Evolutionary conservation across 225 moss, liverwort and hornwort species (phyloP).

Genomic region (Antitrichia curtipendula): DNA sequence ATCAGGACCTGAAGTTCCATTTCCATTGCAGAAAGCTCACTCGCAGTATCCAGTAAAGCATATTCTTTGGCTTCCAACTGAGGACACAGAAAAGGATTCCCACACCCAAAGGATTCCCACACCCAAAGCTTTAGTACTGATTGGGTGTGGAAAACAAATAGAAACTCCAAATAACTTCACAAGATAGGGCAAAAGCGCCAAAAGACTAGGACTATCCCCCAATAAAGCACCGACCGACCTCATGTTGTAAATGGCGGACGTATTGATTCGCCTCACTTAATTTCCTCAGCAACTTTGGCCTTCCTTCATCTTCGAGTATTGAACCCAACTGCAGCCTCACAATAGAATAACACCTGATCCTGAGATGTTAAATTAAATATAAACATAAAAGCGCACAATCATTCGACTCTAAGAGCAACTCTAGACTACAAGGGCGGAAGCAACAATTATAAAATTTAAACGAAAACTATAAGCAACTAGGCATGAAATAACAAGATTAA

Average conservation of each 20-base stretch:
- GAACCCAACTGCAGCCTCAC: slow-evolving; percentile 33
- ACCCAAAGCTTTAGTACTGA: background rate
- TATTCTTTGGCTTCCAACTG: slow-evolving; percentile 34
- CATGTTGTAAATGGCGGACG: slow-evolving; percentile 29
- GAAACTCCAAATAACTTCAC: background rate
- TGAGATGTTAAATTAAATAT: slow-evolving; percentile 24
- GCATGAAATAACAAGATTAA: background rate
- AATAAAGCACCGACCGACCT: slow-evolving; percentile 4
- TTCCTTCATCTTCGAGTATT: slow-evolving; percentile 23
- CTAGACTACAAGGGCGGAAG: background rate
- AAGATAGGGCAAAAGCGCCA: background rate
- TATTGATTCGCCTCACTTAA: slow-evolving; percentile 48
- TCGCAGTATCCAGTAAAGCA: slow-evolving; percentile 13
- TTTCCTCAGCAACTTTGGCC: slow-evolving; percentile 25
- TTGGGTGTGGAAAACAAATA: background rate
- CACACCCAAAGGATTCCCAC: background rate
- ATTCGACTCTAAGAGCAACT: background rate
- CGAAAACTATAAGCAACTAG: background rate
- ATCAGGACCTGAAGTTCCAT: slow-evolving; percentile 33
- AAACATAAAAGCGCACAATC: background rate
- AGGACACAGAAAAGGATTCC: background rate
- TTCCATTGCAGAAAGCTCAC: slow-evolving; percentile 34
- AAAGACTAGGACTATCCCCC: background rate
- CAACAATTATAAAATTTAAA: background rate
- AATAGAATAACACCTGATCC: slow-evolving; percentile 30